These are phyloP conservation scores for Neurospora crassa DNA, from an alignment of 2,329 filamentous ascomycete species.

Conservation along the genomic window DNA sequence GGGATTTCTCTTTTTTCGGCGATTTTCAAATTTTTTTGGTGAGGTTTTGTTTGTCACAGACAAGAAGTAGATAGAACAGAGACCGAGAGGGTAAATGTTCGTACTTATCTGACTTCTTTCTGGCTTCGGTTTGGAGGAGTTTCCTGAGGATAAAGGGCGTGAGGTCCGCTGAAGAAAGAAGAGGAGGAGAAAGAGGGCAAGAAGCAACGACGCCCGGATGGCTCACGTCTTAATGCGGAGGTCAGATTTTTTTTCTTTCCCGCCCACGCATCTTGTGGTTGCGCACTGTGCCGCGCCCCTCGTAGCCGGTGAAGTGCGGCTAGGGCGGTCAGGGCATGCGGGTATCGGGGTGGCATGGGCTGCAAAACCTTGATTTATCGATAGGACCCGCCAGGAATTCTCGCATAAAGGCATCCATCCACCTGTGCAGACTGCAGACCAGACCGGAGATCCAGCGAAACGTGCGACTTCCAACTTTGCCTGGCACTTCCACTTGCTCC, in stretches of 20 bases:
- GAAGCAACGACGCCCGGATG: conserved; percentile 1
- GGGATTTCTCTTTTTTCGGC: conserved; percentile 32
- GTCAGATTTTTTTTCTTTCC: conserved; percentile 19
- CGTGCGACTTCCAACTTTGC: neutral
- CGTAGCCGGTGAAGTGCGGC: neutral
- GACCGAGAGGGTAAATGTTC: conserved; percentile 43
- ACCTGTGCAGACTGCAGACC: neutral
- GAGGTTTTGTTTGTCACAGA: conserved; percentile 40
- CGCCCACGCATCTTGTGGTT: neutral
- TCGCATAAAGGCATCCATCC: neutral
- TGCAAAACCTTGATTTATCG: neutral
- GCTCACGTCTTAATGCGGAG: conserved; percentile 10
- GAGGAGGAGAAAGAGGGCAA: conserved; percentile 14
- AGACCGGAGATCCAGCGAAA: neutral
- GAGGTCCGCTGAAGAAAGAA: conserved; percentile 15
- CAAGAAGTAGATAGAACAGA: conserved; percentile 48
- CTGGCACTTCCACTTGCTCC: neutral
- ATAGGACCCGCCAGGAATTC: neutral
- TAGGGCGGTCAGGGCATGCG: neutral
- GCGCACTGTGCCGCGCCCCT: conserved; percentile 1
- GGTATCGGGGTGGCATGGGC: neutral
- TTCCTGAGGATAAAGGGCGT: conserved; percentile 16
- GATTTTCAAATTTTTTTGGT: conserved; percentile 54
- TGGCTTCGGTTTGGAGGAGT: conserved; percentile 31
- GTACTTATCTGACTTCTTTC: conserved; percentile 43